Evolutionary conservation across 495 filamentous ascomycete genomes (phyloP).

Genomic region (Aspergillus biplanus): DNA sequence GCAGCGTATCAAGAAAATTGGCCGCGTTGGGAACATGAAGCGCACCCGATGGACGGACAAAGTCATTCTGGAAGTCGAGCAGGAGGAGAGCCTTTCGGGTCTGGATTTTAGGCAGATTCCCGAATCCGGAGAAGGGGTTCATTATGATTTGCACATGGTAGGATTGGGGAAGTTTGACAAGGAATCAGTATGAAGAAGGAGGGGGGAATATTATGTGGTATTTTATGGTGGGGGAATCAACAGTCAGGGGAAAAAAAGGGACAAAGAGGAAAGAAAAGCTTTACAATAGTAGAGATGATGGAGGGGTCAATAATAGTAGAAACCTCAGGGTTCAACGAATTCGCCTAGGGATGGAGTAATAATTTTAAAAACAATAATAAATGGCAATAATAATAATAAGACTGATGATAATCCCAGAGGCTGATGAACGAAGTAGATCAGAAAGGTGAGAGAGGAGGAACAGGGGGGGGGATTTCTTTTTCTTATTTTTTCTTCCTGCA

Average conservation of each 20-base stretch:
- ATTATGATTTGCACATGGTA: constrained; percentile 33
- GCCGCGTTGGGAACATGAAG: constrained; percentile 66
- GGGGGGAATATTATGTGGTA: too few species aligned
- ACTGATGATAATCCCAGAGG: too few species aligned
- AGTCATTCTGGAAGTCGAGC: constrained; percentile 92
- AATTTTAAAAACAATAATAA: too few species aligned
- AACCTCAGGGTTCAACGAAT: too few species aligned
- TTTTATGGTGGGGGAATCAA: not conserved
- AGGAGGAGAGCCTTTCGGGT: constrained; percentile 85
- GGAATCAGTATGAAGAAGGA: not conserved
- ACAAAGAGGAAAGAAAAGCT: not conserved
- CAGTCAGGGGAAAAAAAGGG: not conserved
- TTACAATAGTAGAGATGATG: not conserved
- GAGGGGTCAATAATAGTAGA: too few species aligned
- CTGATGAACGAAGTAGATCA: too few species aligned
- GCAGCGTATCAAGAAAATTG: constrained; percentile 69
- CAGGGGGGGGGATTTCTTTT: too few species aligned
- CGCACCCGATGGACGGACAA: constrained; percentile 69
- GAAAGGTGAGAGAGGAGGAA: too few species aligned
- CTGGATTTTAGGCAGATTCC: constrained; percentile 53
- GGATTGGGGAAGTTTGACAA: not conserved
- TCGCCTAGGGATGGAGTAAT: too few species aligned
- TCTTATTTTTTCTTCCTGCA: too few species aligned
- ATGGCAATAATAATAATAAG: too few species aligned
- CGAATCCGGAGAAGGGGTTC: constrained; percentile 42